These are phyloP conservation scores for Talaromyces islandicus DNA, from an alignment of 2,329 filamentous ascomycete genomes.

Conservation along the genomic window DNA sequence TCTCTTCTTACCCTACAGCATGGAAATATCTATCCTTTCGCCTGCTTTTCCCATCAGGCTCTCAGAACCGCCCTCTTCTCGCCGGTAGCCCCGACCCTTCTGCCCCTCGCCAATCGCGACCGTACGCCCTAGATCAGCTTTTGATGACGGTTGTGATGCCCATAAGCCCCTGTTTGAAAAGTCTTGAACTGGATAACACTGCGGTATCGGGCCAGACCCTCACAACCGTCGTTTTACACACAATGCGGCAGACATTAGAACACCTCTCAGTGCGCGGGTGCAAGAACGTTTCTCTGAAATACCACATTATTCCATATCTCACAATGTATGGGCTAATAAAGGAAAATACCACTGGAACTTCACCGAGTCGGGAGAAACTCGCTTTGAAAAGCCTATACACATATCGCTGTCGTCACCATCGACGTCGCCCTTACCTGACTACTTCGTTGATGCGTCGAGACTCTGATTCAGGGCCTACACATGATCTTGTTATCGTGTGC, in stretches of 20 bases:
- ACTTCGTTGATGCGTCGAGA: slow-evolving; percentile 50
- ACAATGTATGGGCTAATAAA: slow-evolving; percentile 43
- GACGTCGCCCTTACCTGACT: slow-evolving; percentile 54
- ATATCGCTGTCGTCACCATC: slow-evolving; percentile 58
- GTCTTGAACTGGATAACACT: slow-evolving; percentile 56
- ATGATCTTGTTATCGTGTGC: slow-evolving; percentile 55
- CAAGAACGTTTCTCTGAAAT: slow-evolving; percentile 60
- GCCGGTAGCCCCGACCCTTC: slow-evolving; percentile 27
- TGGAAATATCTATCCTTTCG: slow-evolving; percentile 58
- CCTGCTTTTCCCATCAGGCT: slow-evolving; percentile 38
- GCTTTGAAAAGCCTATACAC: slow-evolving; percentile 56
- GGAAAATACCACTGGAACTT: slow-evolving; percentile 30
- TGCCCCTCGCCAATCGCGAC: slow-evolving; percentile 46
- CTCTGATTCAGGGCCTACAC: slow-evolving; percentile 56
- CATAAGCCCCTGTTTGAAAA: slow-evolving; percentile 51
- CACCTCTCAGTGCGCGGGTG: slow-evolving; percentile 58
- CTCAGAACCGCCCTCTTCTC: slow-evolving; percentile 27
- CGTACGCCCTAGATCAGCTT: slow-evolving; percentile 54
- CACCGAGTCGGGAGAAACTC: slow-evolving; percentile 32
- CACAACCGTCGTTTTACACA: slow-evolving; percentile 49
- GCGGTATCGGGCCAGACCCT: slow-evolving; percentile 54
- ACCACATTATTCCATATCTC: slow-evolving; percentile 57
- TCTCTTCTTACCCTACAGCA: slow-evolving; percentile 53
- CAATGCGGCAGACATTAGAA: slow-evolving; percentile 49
- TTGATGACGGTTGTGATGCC: slow-evolving; percentile 52